Evolutionary conservation across 345 rosid genomes (phyloP), one percentile per base, ranked within the genome.

Genomic region (Salix caprea): DNA sequence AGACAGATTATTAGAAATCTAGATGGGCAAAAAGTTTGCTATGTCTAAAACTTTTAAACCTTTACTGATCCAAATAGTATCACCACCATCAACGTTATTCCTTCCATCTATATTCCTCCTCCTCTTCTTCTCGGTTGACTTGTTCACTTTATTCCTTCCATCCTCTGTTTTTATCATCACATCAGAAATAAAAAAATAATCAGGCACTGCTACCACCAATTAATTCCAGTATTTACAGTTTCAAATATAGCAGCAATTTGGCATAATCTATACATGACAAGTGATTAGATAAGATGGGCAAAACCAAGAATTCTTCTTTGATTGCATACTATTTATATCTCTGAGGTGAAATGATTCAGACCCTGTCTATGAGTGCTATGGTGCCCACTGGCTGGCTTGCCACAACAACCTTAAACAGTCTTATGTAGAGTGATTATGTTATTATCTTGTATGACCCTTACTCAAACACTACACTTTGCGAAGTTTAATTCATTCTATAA

Each of bases 61-160:
- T 72, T 61, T 15, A 26, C 60, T 71, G 30, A 14, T 40, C 74
- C 52, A 52, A 56, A 50, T 34, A 40, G 72, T 52, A 26, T 32
- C 24, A 24, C 70, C 56, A 48, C 24, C 65, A 70, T 70, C 61
- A 64, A 30, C 15, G 30, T 67, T 14, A 8, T 70, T 76, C 32
- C 32, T 30, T 30, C 32, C 32, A 30, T 30, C 32, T 30, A 0
- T 30, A 30, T 30, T 30, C 80, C 82, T 82, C 67, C 70, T 80
- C 78, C 76, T 85, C 79, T 69, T 72, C 78, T 78, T 85, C 39
- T 18, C 70, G 15, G 24, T 58, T 30, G 61, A 64, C 54, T 73
- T 70, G 67, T 69, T 70, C 58, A 37, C 64, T 67, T 72, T 56
- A 52, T 37, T 78, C 39, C 26, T 48, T 42, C 68, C 80, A 72